Base-by-base conservation (phyloP, 768 basidiomycete genomes). In the Fibroporia radiculosa region DNA sequence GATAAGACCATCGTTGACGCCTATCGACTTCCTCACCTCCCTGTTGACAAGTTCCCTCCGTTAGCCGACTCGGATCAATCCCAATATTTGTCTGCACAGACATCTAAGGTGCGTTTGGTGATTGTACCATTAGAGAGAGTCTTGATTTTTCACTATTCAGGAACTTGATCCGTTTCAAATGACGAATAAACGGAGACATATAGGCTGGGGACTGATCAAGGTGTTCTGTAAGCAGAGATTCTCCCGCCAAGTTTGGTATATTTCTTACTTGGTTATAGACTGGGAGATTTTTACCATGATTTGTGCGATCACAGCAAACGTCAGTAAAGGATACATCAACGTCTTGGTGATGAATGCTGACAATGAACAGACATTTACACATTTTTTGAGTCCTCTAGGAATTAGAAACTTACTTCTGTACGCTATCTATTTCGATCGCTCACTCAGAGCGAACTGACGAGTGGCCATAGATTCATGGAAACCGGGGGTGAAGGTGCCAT, bases 1-100 rank as follows among this genome's bases (percentile, higher is more conserved):
- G 77, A 84, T 49, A 66, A 67, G 2, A 57, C 74, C 24, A 62
- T 82, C 18, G 64, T 64, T 44, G 51, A 60, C 7, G 75, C 70
- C 1, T 66, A 67, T 46, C 59, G 64, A n/a, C 55, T 68, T n/a
- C 47, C 66, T 2, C 74, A 74, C 52, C 53, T 80, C 1, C 55
- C 71, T 1, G 60, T 62, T 26, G 67, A 71, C 1, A 52, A 65
- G 40, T 52, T 74, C 1, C 78, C 76, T 12, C 66, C 68, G 1
- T 52, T 80, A 19, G 69, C 76, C 2, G 79, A 81, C 48, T 67
- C 68, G 39, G 67, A 71, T 42, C 51, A 51, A 18, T 59, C 63
- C 4, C 58, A 58, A 38, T 55, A 66, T 42, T 56, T 71, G 16
- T 59, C 59, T 13, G 49, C 58, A 50, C 51, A 53, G 40, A 62